These are phyloP conservation scores for Alternaria sp. DNA, from an alignment of 2,329 filamentous ascomycete genomes.

Conservation along the genomic window DNA sequence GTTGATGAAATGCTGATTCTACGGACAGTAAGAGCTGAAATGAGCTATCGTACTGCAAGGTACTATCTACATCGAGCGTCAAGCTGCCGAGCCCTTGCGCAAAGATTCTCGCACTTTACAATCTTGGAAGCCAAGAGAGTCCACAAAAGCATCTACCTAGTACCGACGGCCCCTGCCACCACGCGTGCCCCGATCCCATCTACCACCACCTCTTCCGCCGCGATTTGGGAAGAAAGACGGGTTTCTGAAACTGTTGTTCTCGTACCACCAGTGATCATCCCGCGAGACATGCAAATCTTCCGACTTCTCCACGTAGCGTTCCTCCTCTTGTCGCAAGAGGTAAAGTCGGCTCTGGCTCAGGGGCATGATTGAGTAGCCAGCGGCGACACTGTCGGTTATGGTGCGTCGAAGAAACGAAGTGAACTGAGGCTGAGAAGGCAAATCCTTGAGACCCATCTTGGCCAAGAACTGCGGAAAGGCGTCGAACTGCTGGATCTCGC, in stretches of 20 bases:
- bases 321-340: constrained; percentile 27
- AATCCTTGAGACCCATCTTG: constrained; percentile 51
- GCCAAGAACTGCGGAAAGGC: constrained; percentile 53
- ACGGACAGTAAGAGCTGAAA: not conserved
- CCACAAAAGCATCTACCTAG: not conserved
- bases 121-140: not conserved
- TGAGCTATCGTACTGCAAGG: not conserved
- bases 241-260: constrained; percentile 11
- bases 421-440: constrained; percentile 28
- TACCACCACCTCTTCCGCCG: not conserved
- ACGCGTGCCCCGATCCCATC: not conserved
- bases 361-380: constrained; percentile 32
- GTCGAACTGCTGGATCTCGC: constrained; percentile 52
- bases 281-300: constrained; percentile 18
- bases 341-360: constrained; percentile 34
- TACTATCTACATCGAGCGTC: not conserved
- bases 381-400: constrained; percentile 29
- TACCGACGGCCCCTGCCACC: not conserved
- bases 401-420: constrained; percentile 30
- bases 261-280: constrained; percentile 20
- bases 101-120: not conserved
- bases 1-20: not conserved
- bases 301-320: constrained; percentile 23
- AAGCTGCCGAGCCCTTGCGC: not conserved
- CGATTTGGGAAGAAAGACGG: constrained; percentile 26